phyloP scores from a whole-genome alignment of 306 rosid genomes.

The Sindora glabra region DNA sequence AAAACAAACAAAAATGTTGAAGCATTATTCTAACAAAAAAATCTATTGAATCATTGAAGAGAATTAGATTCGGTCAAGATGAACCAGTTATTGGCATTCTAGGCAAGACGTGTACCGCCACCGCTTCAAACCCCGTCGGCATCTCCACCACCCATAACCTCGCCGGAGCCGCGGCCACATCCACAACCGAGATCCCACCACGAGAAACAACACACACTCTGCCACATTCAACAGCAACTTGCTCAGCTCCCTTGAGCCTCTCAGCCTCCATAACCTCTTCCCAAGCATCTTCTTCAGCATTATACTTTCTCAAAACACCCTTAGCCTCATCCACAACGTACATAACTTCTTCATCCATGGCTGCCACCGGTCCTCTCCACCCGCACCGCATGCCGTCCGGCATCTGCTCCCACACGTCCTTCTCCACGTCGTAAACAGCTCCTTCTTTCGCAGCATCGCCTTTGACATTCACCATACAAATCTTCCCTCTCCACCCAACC shows the following conservation, averaged over 20 bases:
- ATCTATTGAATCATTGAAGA: no score
- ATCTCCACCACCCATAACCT: slow-evolving; percentile 30
- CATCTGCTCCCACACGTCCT: slow-evolving; percentile 62
- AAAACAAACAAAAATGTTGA: no score
- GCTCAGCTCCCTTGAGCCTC: slow-evolving; percentile 53
- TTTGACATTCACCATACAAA: slow-evolving; percentile 72
- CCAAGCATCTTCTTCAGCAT: slow-evolving; percentile 44
- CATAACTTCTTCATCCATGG: slow-evolving; percentile 71
- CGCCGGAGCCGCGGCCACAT: slow-evolving; percentile 27
- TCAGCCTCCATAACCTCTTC: slow-evolving; percentile 28
- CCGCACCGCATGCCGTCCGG: slow-evolving; percentile 70
- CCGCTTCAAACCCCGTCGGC: slow-evolving; percentile 51
- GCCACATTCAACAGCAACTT: slow-evolving; percentile 48
- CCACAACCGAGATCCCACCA: slow-evolving; percentile 45
- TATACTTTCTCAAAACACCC: slow-evolving; percentile 43
- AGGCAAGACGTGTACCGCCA: slow-evolving; percentile 63
- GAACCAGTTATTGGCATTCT: slow-evolving; percentile 32
- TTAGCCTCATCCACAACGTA: slow-evolving; percentile 58
- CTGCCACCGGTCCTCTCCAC: slow-evolving; percentile 87
- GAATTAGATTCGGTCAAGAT: background rate
- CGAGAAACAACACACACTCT: slow-evolving; percentile 48
- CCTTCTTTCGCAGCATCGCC: slow-evolving; percentile 65
- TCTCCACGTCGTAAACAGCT: slow-evolving; percentile 38
- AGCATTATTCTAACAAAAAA: no score
- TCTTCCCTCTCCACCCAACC: slow-evolving; percentile 70